phyloP scores from a whole-genome alignment of 2,329 filamentous ascomycete species.

The Diaporthe vexans region DNA sequence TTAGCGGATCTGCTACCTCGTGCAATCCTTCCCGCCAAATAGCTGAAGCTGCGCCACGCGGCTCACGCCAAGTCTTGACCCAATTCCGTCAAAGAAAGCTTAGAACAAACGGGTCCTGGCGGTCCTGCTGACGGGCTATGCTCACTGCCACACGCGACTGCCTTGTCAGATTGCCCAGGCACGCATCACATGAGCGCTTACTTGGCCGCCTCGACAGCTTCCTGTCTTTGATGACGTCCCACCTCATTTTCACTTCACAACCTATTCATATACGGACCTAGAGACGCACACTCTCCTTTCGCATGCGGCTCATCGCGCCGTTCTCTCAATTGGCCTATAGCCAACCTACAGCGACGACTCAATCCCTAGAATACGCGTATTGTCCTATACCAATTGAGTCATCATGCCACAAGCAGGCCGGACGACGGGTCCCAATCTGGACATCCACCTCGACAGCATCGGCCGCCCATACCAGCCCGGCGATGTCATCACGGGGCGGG shows the following conservation, averaged over 20 bases:
- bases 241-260: background rate
- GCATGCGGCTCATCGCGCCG: background rate
- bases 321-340: background rate
- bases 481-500: conserved; percentile 47
- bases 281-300: background rate
- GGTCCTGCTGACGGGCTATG: conserved; percentile 29
- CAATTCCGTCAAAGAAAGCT: background rate
- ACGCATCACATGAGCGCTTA: background rate
- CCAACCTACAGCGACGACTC: background rate
- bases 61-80: conserved; percentile 6
- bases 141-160: conserved; percentile 28
- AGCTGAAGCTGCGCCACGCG: conserved; percentile 25
- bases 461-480: conserved; percentile 43
- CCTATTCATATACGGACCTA: background rate
- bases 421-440: conserved; percentile 20
- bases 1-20: background rate
- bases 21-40: conserved; percentile 3
- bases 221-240: background rate
- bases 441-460: conserved; percentile 35
- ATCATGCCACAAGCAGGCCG: conserved; percentile 23
- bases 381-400: background rate
- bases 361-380: background rate
- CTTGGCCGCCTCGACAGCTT: background rate
- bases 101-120: background rate
- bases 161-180: background rate